phyloP scores from a whole-genome alignment of 1,284 basidiomycete genomes.

The Ceratobasidium sp. region DNA sequence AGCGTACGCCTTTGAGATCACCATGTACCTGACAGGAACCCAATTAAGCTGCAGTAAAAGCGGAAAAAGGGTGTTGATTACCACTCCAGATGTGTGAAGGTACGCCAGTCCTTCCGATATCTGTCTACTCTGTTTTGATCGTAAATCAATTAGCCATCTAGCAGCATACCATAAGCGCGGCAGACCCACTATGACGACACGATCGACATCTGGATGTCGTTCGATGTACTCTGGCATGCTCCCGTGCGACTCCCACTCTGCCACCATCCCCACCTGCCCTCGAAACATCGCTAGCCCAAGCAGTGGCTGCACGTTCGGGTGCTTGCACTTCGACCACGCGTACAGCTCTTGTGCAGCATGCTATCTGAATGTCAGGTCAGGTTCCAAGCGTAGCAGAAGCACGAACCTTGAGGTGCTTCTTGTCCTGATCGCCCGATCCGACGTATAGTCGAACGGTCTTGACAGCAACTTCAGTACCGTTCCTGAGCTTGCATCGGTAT shows the following conservation, averaged over 20 bases:
- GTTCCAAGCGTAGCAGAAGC: not conserved
- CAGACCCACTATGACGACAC: not conserved
- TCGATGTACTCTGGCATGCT: not conserved
- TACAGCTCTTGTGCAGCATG: constrained; percentile 15
- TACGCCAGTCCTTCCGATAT: not conserved
- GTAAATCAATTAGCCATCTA: too few relatives aligned
- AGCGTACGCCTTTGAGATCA: constrained; percentile 15
- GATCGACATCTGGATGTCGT: constrained; percentile 11
- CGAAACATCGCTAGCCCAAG: constrained; percentile 2
- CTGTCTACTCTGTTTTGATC: not conserved
- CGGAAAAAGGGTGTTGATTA: not conserved
- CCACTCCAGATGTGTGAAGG: not conserved
- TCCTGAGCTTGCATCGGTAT: not conserved
- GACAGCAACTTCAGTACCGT: constrained; percentile 17
- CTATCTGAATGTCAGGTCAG: not conserved
- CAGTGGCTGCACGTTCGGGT: not conserved
- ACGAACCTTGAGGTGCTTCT: not conserved
- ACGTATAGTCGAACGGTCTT: not conserved
- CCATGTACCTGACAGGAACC: constrained; percentile 8
- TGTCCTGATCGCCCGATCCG: not conserved
- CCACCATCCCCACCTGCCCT: constrained; percentile 1
- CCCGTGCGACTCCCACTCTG: not conserved
- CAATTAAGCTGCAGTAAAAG: not conserved
- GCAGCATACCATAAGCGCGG: not conserved
- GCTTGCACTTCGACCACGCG: constrained; percentile 8